phyloP scores from a whole-genome alignment of 225 moss, liverwort and hornwort genomes.

The Antitrichia curtipendula region DNA sequence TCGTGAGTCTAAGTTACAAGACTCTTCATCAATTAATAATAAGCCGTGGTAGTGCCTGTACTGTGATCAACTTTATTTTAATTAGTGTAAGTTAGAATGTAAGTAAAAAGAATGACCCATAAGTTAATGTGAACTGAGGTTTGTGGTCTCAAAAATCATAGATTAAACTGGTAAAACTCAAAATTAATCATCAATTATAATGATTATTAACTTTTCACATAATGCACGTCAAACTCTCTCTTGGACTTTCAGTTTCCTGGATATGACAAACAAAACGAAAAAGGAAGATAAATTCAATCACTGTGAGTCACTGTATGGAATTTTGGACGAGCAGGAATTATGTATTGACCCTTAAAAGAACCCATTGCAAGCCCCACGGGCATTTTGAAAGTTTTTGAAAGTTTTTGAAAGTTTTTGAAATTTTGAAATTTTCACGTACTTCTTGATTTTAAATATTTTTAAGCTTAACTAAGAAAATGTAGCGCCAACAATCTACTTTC shows the following conservation, averaged over 20 bases:
- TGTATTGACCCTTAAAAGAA: too few relatives aligned
- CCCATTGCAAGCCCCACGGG: too few relatives aligned
- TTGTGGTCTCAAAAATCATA: neutral
- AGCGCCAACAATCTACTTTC: too few relatives aligned
- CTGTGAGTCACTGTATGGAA: neutral
- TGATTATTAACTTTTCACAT: neutral
- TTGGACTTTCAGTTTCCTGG: neutral
- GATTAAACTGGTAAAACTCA: neutral
- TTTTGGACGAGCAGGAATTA: too few relatives aligned
- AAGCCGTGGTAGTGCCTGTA: neutral
- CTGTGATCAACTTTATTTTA: neutral
- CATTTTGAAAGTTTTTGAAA: too few relatives aligned
- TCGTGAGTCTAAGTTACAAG: neutral
- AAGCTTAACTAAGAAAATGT: too few relatives aligned
- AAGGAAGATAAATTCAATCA: neutral
- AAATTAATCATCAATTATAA: neutral
- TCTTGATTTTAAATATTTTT: too few relatives aligned
- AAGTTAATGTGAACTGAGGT: neutral
- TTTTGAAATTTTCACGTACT: too few relatives aligned
- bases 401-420: too few relatives aligned
- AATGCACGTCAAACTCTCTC: neutral
- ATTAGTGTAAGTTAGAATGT: neutral
- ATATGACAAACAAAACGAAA: neutral
- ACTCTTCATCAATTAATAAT: neutral
- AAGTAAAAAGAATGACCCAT: neutral